These are phyloP conservation scores for Cordyceps tenuipes DNA, from an alignment of 2,329 filamentous ascomycete genomes.

Conservation along the genomic window DNA sequence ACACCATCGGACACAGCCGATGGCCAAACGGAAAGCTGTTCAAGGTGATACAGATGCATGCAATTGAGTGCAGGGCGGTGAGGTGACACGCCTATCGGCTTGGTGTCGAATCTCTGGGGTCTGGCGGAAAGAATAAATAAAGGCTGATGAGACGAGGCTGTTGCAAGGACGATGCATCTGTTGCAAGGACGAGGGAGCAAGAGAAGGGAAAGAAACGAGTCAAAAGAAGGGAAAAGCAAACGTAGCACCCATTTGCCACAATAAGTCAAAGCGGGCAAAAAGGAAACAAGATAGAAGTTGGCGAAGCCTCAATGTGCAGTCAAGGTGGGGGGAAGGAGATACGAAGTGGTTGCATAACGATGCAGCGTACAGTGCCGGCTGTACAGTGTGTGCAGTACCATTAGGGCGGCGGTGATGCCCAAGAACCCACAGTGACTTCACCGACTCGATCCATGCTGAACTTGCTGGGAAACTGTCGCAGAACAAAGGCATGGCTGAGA, in stretches of 20 bases:
- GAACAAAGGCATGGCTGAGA: no score
- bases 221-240: not conserved
- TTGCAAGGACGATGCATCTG: not conserved
- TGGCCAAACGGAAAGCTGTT: not conserved
- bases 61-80: not conserved
- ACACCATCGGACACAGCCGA: not conserved
- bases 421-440: no score
- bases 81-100: not conserved
- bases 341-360: not conserved
- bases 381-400: no score
- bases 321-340: not conserved
- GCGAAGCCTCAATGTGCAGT: not conserved
- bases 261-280: constrained; percentile 3
- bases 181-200: not conserved
- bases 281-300: not conserved
- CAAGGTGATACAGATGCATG: not conserved
- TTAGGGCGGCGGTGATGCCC: no score
- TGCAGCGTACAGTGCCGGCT: not conserved
- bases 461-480: no score
- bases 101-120: not conserved
- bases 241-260: not conserved
- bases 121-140: not conserved
- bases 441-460: no score
- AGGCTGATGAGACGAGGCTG: not conserved
- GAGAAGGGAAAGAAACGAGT: not conserved